Evolutionary conservation across 139 green algal genomes (phyloP).

Genomic region (Mychonastes homosphaera): DNA sequence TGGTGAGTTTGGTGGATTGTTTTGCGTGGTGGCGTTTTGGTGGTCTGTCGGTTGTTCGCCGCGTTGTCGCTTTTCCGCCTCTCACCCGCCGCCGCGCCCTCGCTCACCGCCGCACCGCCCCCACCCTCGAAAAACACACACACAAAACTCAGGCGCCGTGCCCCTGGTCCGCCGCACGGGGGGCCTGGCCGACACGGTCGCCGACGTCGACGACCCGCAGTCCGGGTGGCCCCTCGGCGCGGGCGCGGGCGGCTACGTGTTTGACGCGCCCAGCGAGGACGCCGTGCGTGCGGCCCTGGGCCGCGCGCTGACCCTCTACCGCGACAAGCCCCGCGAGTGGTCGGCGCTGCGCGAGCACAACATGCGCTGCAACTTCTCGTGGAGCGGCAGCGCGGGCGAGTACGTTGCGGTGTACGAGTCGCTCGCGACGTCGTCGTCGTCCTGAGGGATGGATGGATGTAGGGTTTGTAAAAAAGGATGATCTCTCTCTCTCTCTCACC

Average conservation of each 20-base stretch:
- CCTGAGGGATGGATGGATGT: not conserved
- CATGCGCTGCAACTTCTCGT: conserved; percentile 9
- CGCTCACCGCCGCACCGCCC: not conserved
- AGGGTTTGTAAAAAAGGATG: not conserved
- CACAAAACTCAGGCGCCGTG: conserved; percentile 44
- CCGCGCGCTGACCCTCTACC: conserved; percentile 51
- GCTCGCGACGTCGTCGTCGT: conserved; percentile 18
- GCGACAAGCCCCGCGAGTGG: conserved; percentile 13
- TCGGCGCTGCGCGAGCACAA: not conserved
- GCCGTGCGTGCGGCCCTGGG: conserved; percentile 55
- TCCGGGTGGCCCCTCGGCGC: no score
- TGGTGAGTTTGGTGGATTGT: conserved; percentile 17
- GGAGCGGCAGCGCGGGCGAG: conserved; percentile 23
- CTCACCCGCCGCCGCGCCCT: not conserved
- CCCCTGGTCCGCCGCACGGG: conserved; percentile 59
- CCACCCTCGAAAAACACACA: not conserved
- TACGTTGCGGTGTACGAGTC: conserved; percentile 39
- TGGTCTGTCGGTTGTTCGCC: not conserved
- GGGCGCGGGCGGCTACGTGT: conserved; percentile 74
- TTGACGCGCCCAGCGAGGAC: conserved; percentile 70
- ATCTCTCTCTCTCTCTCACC: not conserved
- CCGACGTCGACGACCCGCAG: conserved; percentile 45
- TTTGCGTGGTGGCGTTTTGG: not conserved
- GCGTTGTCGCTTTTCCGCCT: not conserved
- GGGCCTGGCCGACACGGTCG: conserved; percentile 77